These are phyloP conservation scores for Sclerotinia minor DNA, from an alignment of 2,329 filamentous ascomycete species.

Conservation along the genomic window DNA sequence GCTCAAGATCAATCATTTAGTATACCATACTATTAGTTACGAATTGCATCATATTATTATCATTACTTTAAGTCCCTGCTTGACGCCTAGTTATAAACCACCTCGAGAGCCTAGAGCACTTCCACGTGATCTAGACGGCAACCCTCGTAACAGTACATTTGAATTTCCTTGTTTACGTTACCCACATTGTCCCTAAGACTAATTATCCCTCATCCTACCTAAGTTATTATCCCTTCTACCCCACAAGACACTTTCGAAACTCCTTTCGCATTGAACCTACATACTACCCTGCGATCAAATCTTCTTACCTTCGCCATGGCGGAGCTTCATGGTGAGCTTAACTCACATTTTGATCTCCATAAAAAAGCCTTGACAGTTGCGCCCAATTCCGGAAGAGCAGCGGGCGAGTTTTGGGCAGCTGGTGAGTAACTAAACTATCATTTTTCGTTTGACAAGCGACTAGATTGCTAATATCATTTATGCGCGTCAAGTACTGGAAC, in stretches of 20 bases:
- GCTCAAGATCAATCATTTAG: no score
- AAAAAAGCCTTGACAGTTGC: neutral
- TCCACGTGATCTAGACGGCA: no score
- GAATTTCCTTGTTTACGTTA: neutral
- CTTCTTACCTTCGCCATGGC: neutral
- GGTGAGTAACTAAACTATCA: neutral
- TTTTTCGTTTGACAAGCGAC: neutral
- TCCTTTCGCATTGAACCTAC: neutral
- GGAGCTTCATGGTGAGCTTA: conserved; percentile 11
- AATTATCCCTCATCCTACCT: neutral
- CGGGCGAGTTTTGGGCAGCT: conserved; percentile 20
- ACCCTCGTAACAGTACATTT: no score
- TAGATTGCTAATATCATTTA: neutral
- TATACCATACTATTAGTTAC: no score
- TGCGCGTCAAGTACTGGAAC: neutral
- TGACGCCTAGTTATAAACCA: no score
- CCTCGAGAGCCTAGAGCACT: no score
- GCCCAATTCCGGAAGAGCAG: neutral
- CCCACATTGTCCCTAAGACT: neutral
- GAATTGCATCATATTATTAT: no score
- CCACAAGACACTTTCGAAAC: neutral
- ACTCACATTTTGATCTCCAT: neutral
- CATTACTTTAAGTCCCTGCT: no score
- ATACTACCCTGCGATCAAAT: neutral
- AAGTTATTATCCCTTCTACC: neutral